Percentiles rank a stretch among this genome's conserved stretches.
Conservation (phyloP, 805 yeast genomes). For the Myxozyma neotropica region DNA sequence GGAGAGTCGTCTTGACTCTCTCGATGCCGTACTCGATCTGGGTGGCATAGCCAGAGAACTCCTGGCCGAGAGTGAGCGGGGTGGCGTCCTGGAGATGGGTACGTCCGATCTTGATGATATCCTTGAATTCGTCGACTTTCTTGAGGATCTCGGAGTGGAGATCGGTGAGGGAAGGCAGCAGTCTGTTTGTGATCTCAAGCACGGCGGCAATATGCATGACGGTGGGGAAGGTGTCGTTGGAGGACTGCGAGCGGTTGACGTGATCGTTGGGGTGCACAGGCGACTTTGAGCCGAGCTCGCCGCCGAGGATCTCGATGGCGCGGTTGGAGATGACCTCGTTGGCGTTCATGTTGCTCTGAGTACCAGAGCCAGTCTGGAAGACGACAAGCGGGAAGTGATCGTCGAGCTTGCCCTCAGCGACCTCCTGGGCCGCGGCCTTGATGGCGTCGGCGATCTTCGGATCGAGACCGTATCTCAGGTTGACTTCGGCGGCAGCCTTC, state of each 20-base stretch:
- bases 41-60: slow-evolving; percentile 93
- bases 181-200: slow-evolving; percentile 71
- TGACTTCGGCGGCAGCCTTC: slow-evolving; percentile 92
- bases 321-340: slow-evolving; percentile 98
- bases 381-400: slow-evolving; percentile 98
- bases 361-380: slow-evolving; percentile 98
- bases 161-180: slow-evolving; percentile 77
- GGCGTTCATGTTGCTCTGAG: slow-evolving; percentile 98
- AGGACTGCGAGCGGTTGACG: slow-evolving; percentile 97
- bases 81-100: slow-evolving; percentile 99
- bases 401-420: slow-evolving; percentile 82
- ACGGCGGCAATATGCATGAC: slow-evolving; percentile 99
- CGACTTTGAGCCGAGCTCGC: slow-evolving; percentile 83
- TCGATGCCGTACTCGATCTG: slow-evolving; percentile 89
- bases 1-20: slow-evolving; percentile 77
- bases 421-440: slow-evolving; percentile 93
- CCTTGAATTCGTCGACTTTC: slow-evolving; percentile 80
- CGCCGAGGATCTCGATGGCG: slow-evolving; percentile 95
- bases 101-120: slow-evolving; percentile 97
- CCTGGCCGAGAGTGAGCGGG: slow-evolving; percentile 96
- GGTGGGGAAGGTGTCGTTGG: slow-evolving; percentile 98
- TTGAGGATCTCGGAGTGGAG: slow-evolving; percentile 76
- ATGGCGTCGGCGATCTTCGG: slow-evolving; percentile 82
- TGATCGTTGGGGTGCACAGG: slow-evolving; percentile 99
- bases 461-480: slow-evolving; percentile 81